phyloP scores from a whole-genome alignment of 2,329 filamentous ascomycete genomes.

The Pestalotiopsis fici region DNA sequence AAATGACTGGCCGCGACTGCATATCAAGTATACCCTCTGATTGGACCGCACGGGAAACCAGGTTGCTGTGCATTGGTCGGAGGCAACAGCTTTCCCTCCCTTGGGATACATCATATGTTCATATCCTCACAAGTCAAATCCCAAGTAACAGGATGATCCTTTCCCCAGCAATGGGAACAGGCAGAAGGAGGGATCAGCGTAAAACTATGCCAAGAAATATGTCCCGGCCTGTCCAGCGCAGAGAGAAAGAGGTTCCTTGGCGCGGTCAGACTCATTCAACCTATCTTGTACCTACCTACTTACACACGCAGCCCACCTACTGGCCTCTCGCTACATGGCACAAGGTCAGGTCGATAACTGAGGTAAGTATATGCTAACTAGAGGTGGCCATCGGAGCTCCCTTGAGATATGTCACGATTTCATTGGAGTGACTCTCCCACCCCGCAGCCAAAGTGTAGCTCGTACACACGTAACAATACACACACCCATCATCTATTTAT shows the following conservation, averaged over 20 bases:
- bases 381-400: neutral
- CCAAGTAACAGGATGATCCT: neutral
- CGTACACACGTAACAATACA: neutral
- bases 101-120: neutral
- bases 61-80: neutral
- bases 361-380: neutral
- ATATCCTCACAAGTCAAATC: neutral
- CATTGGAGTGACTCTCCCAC: neutral
- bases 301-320: no score
- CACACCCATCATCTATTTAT: neutral
- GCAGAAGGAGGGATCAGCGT: neutral
- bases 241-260: neutral
- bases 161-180: neutral
- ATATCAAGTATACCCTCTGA: neutral
- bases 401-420: neutral
- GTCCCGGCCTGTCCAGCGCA: neutral
- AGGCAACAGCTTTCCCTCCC: neutral
- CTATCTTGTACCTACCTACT: neutral
- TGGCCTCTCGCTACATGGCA: neutral
- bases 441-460: neutral
- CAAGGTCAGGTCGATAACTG: neutral
- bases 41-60: neutral
- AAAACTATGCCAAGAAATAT: neutral
- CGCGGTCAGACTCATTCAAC: neutral
- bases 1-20: slow-evolving; percentile 1